Base-by-base conservation (phyloP, 2,329 filamentous ascomycete species). In the Xylaria sp. region DNA sequence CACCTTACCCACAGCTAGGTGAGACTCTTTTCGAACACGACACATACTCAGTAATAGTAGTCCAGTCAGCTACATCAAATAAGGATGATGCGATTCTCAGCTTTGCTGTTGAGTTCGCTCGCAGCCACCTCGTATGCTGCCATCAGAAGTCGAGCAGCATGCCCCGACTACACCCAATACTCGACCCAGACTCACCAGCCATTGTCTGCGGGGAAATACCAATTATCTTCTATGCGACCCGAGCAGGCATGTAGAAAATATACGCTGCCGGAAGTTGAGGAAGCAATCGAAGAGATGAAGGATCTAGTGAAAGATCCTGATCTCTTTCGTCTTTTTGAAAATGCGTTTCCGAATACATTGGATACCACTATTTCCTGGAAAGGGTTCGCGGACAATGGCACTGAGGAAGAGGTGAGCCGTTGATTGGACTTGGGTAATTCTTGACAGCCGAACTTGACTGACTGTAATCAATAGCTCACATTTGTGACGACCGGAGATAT, bases 401-500 rank as follows among this genome's bases (percentile, higher is more conserved):
- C 84, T 0, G 84, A 85, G 1, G 90, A 93, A 78, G 91, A 93
- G 78, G 80, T 91, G 68, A 86, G 87, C 5, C 88, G 87, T 71
- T 74, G 88, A 48, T 70, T 88, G 23, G 27, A 23, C 29, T 18
- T 37, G 8, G 10, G 42, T 27, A n/a, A 44, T 35, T 47, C 57
- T 61, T 53, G 8, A 27, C 16, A 42, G 25, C 23, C 18, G 23
- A 86, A 86, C 58, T 85, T 88, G 72, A 88, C 88, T 72, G 74
- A 59, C 5, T 25, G 32, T 61, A 27, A 12, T n/a, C 12, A 21
- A 61, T 59, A 89, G 68, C 91, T 95, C 72, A 91, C 89, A 60
- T 95, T 94, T 77, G 88, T 94, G 69, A 92, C 94, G 40, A 97
- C 93, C 0, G 93, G 93, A 35, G 93, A 97, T 75, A 97, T 97